Evolutionary conservation across 768 basidiomycete genomes (phyloP).

Genomic region (Lepiota subincarnata): DNA sequence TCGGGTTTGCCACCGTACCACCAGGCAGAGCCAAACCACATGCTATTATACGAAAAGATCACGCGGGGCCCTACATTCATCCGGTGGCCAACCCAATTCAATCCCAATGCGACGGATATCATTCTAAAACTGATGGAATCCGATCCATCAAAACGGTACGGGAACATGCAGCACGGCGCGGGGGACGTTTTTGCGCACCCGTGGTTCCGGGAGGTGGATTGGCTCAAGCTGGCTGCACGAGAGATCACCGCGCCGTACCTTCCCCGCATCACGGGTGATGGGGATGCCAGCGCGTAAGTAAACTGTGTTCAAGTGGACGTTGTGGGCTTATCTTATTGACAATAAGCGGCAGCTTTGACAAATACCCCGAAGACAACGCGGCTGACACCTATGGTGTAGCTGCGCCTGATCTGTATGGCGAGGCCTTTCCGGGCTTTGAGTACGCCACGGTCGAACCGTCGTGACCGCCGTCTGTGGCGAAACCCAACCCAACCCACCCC

Average conservation of each 20-base stretch:
- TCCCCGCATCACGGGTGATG: conserved; percentile 87
- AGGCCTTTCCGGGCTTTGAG: conserved; percentile 75
- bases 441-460: conserved; percentile 39
- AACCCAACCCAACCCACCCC: too few species aligned
- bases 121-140: conserved; percentile 88
- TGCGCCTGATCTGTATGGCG: conserved; percentile 58
- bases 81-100: conserved; percentile 71
- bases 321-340: conserved; percentile 13
- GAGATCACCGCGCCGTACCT: conserved; percentile 96
- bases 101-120: conserved; percentile 78
- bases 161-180: conserved; percentile 84
- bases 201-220: conserved; percentile 95
- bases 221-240: conserved; percentile 72
- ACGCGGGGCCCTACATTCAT: conserved; percentile 68
- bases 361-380: conserved; percentile 72
- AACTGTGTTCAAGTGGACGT: not conserved
- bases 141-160: conserved; percentile 84
- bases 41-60: conserved; percentile 90
- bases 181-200: conserved; percentile 90
- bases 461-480: conserved; percentile 9
- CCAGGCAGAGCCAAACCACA: conserved; percentile 77
- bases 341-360: conserved; percentile 55
- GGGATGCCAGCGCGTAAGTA: conserved; percentile 90
- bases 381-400: conserved; percentile 54
- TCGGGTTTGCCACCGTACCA: conserved; percentile 95